phyloP scores from a whole-genome alignment of 2,329 filamentous ascomycete species.

The Calonectria montana region DNA sequence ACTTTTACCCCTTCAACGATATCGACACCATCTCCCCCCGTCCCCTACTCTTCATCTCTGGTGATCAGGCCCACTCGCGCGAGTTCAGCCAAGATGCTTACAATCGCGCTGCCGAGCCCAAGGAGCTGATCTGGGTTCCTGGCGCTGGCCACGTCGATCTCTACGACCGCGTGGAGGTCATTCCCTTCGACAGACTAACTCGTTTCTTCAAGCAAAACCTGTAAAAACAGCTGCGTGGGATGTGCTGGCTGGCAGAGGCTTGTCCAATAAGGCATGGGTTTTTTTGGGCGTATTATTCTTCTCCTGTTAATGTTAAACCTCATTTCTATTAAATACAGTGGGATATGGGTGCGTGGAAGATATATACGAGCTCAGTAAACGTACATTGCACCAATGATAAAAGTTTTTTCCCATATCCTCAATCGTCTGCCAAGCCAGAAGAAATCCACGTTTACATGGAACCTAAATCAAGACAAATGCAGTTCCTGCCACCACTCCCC shows the following conservation, averaged over 20 bases:
- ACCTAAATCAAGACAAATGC: conserved; percentile 53
- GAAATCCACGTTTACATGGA: too few relatives aligned
- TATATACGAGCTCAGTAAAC: too few relatives aligned
- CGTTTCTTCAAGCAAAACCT: conserved; percentile 35
- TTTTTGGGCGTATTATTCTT: too few relatives aligned
- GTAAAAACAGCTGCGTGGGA: not conserved
- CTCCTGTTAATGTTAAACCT: too few relatives aligned
- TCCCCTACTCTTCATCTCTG: conserved; percentile 42
- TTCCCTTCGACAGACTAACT: conserved; percentile 46
- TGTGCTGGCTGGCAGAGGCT: too few relatives aligned
- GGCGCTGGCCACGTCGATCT: conserved; percentile 50
- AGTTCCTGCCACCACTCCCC: conserved; percentile 61
- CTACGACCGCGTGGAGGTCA: conserved; percentile 50
- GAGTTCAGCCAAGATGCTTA: conserved; percentile 45
- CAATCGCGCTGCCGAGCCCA: conserved; percentile 45
- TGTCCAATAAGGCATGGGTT: too few relatives aligned
- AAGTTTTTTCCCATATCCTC: not conserved
- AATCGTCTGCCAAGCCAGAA: not conserved
- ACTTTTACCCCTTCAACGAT: conserved; percentile 45
- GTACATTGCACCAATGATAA: not conserved
- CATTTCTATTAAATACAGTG: too few relatives aligned
- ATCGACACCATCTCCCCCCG: conserved; percentile 46
- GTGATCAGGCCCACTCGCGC: conserved; percentile 42
- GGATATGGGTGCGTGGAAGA: too few relatives aligned
- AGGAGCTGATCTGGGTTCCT: conserved; percentile 48